Percentiles rank a stretch among this genome's conserved stretches.
Evolutionary conservation across 148 eudicot species (phyloP).

Genomic region (Suaeda aralocaspica): DNA sequence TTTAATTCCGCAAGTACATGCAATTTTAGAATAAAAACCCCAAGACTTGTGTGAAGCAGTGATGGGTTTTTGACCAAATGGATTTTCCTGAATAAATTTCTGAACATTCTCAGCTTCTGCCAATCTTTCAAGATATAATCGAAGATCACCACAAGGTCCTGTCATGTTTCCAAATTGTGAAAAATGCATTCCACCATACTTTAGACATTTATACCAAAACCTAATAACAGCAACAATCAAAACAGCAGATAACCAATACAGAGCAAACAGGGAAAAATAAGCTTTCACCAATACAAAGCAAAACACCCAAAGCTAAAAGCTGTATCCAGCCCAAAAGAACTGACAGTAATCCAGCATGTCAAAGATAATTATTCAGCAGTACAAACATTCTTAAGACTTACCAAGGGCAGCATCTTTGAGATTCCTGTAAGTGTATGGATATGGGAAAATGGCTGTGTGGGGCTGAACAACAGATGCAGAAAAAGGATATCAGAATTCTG

Average conservation of each 20-base stretch:
- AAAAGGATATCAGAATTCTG: slow-evolving; percentile 3
- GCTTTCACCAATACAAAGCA: neutral
- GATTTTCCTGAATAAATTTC: slow-evolving; percentile 52
- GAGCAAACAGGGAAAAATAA: too few relatives aligned
- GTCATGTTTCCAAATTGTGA: slow-evolving; percentile 13
- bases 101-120: slow-evolving; percentile 55
- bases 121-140: slow-evolving; percentile 55
- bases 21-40: slow-evolving; percentile 52
- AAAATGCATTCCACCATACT: neutral
- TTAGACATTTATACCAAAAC: neutral
- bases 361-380: neutral
- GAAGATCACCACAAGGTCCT: slow-evolving; percentile 66
- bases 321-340: neutral
- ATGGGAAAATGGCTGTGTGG: slow-evolving; percentile 70
- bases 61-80: slow-evolving; percentile 68
- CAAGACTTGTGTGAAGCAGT: slow-evolving; percentile 39
- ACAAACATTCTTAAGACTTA: slow-evolving; percentile 21
- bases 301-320: neutral
- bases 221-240: neutral
- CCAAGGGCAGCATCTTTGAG: slow-evolving; percentile 55
- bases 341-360: neutral
- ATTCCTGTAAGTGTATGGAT: slow-evolving; percentile 40
- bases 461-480: slow-evolving; percentile 36
- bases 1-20: slow-evolving; percentile 11
- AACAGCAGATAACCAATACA: neutral